Evolutionary conservation across 1,139 yeast species (phyloP).

Genomic region (Protomyces arabidopsidicola): DNA sequence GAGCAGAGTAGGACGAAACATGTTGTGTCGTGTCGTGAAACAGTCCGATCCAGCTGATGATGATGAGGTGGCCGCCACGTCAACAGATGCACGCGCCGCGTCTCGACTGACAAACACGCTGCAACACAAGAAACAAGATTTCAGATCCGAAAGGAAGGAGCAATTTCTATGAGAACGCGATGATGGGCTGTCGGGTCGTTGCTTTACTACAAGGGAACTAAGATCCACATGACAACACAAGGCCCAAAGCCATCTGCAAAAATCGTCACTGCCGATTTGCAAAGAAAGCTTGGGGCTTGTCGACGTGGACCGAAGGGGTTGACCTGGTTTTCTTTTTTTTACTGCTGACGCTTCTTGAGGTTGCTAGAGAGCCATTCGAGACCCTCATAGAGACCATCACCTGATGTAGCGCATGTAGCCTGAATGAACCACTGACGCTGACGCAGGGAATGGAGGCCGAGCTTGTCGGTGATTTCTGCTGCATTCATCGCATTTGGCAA

Average conservation of each 20-base stretch:
- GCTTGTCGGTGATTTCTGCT: constrained; percentile 87
- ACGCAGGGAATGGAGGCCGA: constrained; percentile 85
- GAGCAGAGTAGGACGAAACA: too few relatives aligned
- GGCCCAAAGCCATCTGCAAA: constrained; percentile 35
- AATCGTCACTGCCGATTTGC: neutral
- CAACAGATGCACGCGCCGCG: too few relatives aligned
- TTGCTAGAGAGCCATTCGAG: constrained; percentile 86
- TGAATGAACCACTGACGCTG: constrained; percentile 95
- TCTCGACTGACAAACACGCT: too few relatives aligned
- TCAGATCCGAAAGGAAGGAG: too few relatives aligned
- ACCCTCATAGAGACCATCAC: constrained; percentile 88
- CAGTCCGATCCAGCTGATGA: too few relatives aligned
- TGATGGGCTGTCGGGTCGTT: too few relatives aligned
- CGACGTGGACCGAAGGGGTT: too few relatives aligned
- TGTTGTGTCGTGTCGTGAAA: too few relatives aligned
- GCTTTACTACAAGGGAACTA: neutral
- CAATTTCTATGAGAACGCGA: too few relatives aligned
- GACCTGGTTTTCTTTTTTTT: neutral
- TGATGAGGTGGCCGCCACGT: too few relatives aligned
- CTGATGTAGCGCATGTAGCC: constrained; percentile 90
- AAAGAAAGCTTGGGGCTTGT: neutral
- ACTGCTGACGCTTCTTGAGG: constrained; percentile 40
- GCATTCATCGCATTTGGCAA: constrained; percentile 95
- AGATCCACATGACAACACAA: neutral
- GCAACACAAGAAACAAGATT: too few relatives aligned